Conservation (phyloP, 345 rosid species). For the Hibiscus trionum region DNA sequence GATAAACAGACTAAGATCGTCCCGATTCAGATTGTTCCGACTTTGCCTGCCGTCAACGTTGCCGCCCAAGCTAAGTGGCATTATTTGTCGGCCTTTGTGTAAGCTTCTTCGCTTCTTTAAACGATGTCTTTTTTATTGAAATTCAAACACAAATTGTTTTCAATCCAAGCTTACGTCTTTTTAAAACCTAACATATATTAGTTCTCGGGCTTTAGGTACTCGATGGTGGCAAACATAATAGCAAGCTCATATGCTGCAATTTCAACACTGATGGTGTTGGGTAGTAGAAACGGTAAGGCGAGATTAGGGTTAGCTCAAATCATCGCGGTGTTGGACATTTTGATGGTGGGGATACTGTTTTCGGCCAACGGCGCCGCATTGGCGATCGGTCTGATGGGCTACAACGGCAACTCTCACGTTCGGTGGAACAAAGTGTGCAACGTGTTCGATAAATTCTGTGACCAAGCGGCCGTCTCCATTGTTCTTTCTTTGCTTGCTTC, state of each 20-base stretch:
- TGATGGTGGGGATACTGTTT: slow-evolving; percentile 41
- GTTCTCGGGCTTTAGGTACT: slow-evolving; percentile 22
- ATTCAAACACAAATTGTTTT: too few relatives aligned
- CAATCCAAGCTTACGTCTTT: too few relatives aligned
- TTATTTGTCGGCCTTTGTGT: slow-evolving; percentile 48
- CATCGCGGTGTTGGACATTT: slow-evolving; percentile 24
- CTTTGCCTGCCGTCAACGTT: slow-evolving; percentile 31
- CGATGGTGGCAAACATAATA: slow-evolving; percentile 37
- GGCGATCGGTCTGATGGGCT: slow-evolving; percentile 39
- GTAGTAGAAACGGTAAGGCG: slow-evolving; percentile 20
- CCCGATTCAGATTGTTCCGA: slow-evolving; percentile 20
- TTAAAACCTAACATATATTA: too few relatives aligned
- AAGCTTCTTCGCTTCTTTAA: slow-evolving; percentile 9
- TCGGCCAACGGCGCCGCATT: slow-evolving; percentile 38
- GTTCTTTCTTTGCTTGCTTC: slow-evolving; percentile 31
- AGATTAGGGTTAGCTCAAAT: background rate
- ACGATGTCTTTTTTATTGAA: too few relatives aligned
- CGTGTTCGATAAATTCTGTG: slow-evolving; percentile 36
- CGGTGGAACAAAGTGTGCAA: slow-evolving; percentile 44
- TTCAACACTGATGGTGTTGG: slow-evolving; percentile 19
- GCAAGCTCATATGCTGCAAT: slow-evolving; percentile 41
- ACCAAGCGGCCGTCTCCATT: slow-evolving; percentile 23
- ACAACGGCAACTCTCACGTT: slow-evolving; percentile 45
- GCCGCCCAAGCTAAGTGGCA: slow-evolving; percentile 43
- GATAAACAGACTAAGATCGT: slow-evolving; percentile 31